Evolutionary conservation across 441 rosid species (phyloP).

Genomic region (Pelargonium fulgidum): DNA sequence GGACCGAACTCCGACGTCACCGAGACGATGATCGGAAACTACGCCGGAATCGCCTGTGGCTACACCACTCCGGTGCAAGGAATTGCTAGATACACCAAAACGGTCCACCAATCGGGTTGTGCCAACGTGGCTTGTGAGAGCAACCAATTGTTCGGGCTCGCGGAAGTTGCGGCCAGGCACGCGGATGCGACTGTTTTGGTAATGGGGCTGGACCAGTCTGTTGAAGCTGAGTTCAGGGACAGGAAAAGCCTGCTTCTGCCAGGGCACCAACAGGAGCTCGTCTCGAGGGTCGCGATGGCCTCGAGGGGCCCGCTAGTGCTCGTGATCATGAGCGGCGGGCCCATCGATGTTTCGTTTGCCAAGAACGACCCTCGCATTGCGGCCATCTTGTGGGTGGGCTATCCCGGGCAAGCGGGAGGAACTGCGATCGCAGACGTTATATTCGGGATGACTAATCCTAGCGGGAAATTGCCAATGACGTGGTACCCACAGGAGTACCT

Average conservation of each 20-base stretch:
- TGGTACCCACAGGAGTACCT: constrained; percentile 65
- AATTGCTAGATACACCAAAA: constrained; percentile 42
- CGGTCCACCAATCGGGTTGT: constrained; percentile 57
- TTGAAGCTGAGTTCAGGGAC: constrained; percentile 58
- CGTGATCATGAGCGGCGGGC: constrained; percentile 68
- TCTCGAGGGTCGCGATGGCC: constrained; percentile 58
- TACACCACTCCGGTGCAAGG: constrained; percentile 68
- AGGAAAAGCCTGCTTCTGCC: constrained; percentile 56
- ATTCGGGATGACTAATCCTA: constrained; percentile 54
- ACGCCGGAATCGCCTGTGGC: constrained; percentile 40
- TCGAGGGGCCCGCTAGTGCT: constrained; percentile 77
- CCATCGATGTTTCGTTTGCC: constrained; percentile 56
- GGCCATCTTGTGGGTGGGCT: constrained; percentile 66
- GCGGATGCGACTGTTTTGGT: constrained; percentile 73
- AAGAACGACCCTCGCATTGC: constrained; percentile 47
- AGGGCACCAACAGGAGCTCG: constrained; percentile 55
- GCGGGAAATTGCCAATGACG: constrained; percentile 68
- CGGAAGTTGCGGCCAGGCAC: constrained; percentile 33
- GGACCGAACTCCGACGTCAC: constrained; percentile 88
- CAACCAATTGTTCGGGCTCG: neutral
- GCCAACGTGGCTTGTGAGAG: constrained; percentile 39
- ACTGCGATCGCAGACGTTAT: constrained; percentile 53
- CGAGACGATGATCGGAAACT: constrained; percentile 84
- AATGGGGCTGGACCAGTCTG: constrained; percentile 67
- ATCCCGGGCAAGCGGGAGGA: constrained; percentile 77